phyloP scores from a whole-genome alignment of 2,329 filamentous ascomycete species.

The Colletotrichum zoysiae region DNA sequence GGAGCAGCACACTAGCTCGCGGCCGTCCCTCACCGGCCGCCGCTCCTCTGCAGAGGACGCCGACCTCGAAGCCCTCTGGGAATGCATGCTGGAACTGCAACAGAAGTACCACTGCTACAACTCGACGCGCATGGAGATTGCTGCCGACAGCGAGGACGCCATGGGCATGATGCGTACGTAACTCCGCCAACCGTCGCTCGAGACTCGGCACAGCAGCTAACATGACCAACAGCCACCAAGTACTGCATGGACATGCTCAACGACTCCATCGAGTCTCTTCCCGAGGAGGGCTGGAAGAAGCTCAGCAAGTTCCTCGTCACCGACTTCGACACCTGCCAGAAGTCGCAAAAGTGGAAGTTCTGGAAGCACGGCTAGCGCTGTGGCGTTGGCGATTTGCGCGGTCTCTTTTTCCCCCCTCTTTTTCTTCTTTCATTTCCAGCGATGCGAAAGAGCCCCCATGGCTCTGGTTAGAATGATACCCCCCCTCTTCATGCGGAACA shows the following conservation, averaged over 20 bases:
- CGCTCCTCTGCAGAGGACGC: conserved; percentile 33
- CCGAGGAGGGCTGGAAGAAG: conserved; percentile 44
- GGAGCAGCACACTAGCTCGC: conserved; percentile 12
- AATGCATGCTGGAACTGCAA: conserved; percentile 42
- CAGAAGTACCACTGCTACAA: conserved; percentile 43
- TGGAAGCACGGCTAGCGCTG: conserved; percentile 40
- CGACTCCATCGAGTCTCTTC: conserved; percentile 44
- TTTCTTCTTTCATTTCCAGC: conserved; percentile 15
- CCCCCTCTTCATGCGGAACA: conserved; percentile 13
- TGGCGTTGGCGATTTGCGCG: too few relatives aligned
- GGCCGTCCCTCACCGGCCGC: conserved; percentile 31
- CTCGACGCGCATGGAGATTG: conserved; percentile 43
- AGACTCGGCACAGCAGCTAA: background rate
- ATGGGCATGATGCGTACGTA: conserved; percentile 42
- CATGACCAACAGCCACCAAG: conserved; percentile 41
- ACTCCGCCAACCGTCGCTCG: background rate
- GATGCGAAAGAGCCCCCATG: conserved; percentile 5
- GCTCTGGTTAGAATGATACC: conserved; percentile 41
- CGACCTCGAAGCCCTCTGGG: conserved; percentile 41
- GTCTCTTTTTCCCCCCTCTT: too few relatives aligned
- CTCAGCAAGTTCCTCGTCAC: conserved; percentile 42
- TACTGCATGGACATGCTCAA: conserved; percentile 46
- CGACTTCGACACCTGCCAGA: conserved; percentile 23
- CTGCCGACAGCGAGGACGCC: conserved; percentile 39
- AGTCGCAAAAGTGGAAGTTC: conserved; percentile 43